These are phyloP conservation scores for Ceratocystis colombiana DNA, from an alignment of 2,329 filamentous ascomycete genomes.

Conservation along the genomic window DNA sequence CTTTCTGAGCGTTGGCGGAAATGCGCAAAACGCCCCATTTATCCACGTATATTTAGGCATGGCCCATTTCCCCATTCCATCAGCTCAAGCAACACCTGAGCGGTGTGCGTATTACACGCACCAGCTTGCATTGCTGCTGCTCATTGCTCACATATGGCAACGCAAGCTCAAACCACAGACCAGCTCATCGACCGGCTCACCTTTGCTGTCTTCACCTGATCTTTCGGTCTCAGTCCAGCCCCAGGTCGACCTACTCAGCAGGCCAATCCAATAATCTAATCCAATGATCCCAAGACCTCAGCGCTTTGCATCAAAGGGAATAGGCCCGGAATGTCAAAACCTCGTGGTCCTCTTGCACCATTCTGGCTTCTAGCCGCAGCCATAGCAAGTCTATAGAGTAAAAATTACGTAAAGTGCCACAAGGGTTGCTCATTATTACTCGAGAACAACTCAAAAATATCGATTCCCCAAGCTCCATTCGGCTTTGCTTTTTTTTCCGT, in stretches of 20 bases:
- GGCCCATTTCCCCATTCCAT: too few relatives aligned
- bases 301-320: background rate
- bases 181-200: background rate
- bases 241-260: background rate
- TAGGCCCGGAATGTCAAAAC: conserved; percentile 8
- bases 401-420: conserved; percentile 22
- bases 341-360: conserved; percentile 12
- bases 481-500: conserved; percentile 1
- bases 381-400: conserved; percentile 19
- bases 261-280: background rate
- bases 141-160: background rate
- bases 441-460: background rate
- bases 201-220: background rate
- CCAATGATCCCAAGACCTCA: background rate
- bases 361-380: conserved; percentile 1
- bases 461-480: conserved; percentile 4
- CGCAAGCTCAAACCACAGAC: background rate
- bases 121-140: background rate
- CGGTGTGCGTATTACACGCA: background rate
- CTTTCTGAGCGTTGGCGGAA: too few relatives aligned
- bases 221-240: conserved; percentile 2
- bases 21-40: too few relatives aligned
- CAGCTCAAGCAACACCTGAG: background rate
- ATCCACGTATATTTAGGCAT: too few relatives aligned
- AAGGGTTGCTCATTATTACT: conserved; percentile 11